Evolutionary conservation across 1,284 basidiomycete species (phyloP), one percentile per base, ranked within the genome.

Genomic region (Ceraceosorus guamensis): DNA sequence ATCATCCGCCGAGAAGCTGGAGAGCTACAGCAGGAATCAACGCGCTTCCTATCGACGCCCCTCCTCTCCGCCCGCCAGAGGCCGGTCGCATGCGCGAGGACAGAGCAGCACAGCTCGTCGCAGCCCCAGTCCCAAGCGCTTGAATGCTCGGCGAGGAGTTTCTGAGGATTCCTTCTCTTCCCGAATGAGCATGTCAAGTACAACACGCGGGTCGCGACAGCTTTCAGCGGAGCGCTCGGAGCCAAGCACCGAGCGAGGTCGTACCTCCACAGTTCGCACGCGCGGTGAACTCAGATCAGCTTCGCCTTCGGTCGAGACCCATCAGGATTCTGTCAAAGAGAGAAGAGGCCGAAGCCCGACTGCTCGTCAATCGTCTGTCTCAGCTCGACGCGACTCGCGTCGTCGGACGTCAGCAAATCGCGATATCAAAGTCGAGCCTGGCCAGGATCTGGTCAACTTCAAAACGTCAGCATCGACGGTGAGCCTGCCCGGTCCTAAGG

Each of bases 11-110:
- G 2, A 11, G 46, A 2, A 11, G 46, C 24, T 16, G 24, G 11
- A 11, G 33, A 30, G 11, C 11, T 11, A 48, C 11, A 48, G 16
- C 24, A 48, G 33, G 11, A 16, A 13, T 16, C 11, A 30, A 11
- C 11, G 14, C 33, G 11, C 2, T 3, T 11, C 24, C 24, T 2
- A 48, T 10, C 46, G 2, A 18, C 46, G 33, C 18, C 33, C 11
- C 33, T 10, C 24, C 33, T 18, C 11, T 11, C 14, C 33, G 5
- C 61, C 65, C 6, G 59, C 58, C 6, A 59, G 66, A 24, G 66
- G 66, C 41, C 61, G 66, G 57, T 68, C 66, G 48, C 61, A 66
- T 56, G 66, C 59, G 16, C 60, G 66, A 35, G 66, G 64, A 10
- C 59, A 62, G 45, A 63, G 66, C 52, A 65, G 63, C 48, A 49